A percentile compares a stretch with the other conserved stretches of the same genome.
Evolutionary conservation across 495 filamentous ascomycete genomes (phyloP).

Genomic region (Penicillium soppii): DNA sequence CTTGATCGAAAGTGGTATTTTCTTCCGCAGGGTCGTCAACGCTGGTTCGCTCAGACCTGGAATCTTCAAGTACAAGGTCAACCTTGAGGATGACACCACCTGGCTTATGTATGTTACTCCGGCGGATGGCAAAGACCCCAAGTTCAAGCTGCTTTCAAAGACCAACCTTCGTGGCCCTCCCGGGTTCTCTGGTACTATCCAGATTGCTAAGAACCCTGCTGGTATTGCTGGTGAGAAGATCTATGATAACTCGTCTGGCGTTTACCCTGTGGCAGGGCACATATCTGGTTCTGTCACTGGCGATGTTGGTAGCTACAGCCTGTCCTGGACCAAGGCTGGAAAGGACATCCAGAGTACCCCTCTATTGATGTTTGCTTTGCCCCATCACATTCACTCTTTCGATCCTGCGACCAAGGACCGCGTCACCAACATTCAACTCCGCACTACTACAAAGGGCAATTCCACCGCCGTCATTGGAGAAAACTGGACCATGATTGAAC

Average conservation of each 20-base stretch:
- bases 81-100: conserved; percentile 65
- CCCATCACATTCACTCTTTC: conserved; percentile 81
- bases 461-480: conserved; percentile 72
- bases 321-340: conserved; percentile 70
- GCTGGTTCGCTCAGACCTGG: conserved; percentile 54
- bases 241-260: conserved; percentile 75
- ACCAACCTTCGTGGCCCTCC: conserved; percentile 48
- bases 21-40: conserved; percentile 66
- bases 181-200: conserved; percentile 69
- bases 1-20: conserved; percentile 68
- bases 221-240: conserved; percentile 59
- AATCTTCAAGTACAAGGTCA: conserved; percentile 74
- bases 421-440: conserved; percentile 60
- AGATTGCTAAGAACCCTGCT: conserved; percentile 73
- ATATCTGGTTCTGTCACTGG: conserved; percentile 63
- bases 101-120: conserved; percentile 84
- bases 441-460: conserved; percentile 84
- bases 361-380: conserved; percentile 84
- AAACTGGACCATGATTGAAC: conserved; percentile 76
- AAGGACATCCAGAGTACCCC: conserved; percentile 36
- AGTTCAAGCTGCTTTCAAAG: conserved; percentile 47
- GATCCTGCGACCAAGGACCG: conserved; percentile 53
- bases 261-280: conserved; percentile 61
- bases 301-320: conserved; percentile 64
- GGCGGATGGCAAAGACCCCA: conserved; percentile 41